Percentiles rank a stretch among this genome's conserved stretches.
phyloP scores from a whole-genome alignment of 2,329 filamentous ascomycete species.

The Pyrenochaeta sp. region DNA sequence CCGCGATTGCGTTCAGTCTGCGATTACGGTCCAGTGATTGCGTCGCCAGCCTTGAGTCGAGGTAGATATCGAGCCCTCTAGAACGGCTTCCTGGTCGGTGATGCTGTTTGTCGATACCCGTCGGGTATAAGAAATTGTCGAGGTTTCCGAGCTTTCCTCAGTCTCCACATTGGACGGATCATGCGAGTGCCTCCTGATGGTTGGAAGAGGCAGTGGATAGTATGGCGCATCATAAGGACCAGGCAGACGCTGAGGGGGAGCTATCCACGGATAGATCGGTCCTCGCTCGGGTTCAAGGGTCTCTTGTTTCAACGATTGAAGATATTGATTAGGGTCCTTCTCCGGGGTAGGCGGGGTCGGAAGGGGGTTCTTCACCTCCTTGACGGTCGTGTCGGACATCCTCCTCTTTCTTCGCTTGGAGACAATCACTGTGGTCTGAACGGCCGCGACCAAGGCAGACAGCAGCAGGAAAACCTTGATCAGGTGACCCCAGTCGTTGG shows the following conservation, averaged over 20 bases:
- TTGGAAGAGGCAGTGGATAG: slow-evolving; percentile 42
- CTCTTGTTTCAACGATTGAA: slow-evolving; percentile 21
- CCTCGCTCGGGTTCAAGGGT: slow-evolving; percentile 22
- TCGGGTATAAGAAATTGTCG: slow-evolving; percentile 31
- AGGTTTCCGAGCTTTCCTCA: slow-evolving; percentile 14
- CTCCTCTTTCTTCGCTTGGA: slow-evolving; percentile 26
- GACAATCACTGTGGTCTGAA: slow-evolving; percentile 21
- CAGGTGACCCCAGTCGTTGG: slow-evolving; percentile 9
- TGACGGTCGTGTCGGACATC: slow-evolving; percentile 1
- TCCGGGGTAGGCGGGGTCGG: background rate
- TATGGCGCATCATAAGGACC: slow-evolving; percentile 46
- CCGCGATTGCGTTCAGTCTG: slow-evolving; percentile 39
- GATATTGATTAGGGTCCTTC: slow-evolving; percentile 16
- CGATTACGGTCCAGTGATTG: slow-evolving; percentile 43
- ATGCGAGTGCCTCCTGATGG: slow-evolving; percentile 26
- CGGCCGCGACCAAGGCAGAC: slow-evolving; percentile 20
- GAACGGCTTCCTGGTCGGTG: slow-evolving; percentile 12
- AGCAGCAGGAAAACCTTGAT: slow-evolving; percentile 28
- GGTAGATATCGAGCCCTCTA: slow-evolving; percentile 37
- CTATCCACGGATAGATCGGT: slow-evolving; percentile 44
- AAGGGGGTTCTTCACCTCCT: slow-evolving; percentile 8
- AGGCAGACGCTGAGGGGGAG: slow-evolving; percentile 39
- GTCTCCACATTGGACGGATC: slow-evolving; percentile 7
- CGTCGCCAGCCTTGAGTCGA: slow-evolving; percentile 43
- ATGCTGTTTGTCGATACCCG: slow-evolving; percentile 35